Evolutionary conservation across 345 rosid species (phyloP).

Genomic region (Acer negundo): DNA sequence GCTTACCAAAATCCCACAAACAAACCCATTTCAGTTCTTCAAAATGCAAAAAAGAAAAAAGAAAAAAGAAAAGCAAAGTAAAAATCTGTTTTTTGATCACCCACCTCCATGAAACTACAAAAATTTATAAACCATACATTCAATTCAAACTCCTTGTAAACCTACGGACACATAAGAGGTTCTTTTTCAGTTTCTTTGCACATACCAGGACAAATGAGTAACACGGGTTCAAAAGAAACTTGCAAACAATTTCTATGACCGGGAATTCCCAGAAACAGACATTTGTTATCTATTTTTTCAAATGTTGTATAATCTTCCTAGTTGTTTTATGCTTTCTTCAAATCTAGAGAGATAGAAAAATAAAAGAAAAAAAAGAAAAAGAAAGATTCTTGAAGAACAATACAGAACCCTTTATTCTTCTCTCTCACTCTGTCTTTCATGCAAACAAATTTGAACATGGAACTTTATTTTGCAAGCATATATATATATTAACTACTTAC

Average conservation of each 20-base stretch:
- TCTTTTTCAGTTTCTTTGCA: constrained; percentile 7
- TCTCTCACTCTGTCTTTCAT: background rate
- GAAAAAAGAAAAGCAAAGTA: background rate
- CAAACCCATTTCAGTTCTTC: constrained; percentile 14
- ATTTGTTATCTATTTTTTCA: constrained; percentile 2
- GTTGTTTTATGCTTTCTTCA: constrained; percentile 16
- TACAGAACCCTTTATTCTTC: constrained; percentile 40
- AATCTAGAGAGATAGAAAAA: constrained; percentile 13
- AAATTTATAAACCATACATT: constrained; percentile 20
- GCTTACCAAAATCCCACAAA: constrained; percentile 9
- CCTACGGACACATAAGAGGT: constrained; percentile 20
- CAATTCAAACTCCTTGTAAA: background rate
- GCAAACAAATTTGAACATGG: background rate
- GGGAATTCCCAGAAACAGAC: constrained; percentile 31
- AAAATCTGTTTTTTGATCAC: background rate
- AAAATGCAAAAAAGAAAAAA: background rate
- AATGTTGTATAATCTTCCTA: background rate
- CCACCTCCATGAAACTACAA: constrained; percentile 15
- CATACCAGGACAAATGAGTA: constrained; percentile 34
- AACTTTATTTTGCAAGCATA: background rate
- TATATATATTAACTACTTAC: no score
- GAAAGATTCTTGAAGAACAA: constrained; percentile 23
- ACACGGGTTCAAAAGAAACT: constrained; percentile 32
- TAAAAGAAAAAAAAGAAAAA: constrained; percentile 14
- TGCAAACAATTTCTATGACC: constrained; percentile 22